Conservation (phyloP, 2,329 filamentous ascomycete species). For the Hypoxylon sp. region DNA sequence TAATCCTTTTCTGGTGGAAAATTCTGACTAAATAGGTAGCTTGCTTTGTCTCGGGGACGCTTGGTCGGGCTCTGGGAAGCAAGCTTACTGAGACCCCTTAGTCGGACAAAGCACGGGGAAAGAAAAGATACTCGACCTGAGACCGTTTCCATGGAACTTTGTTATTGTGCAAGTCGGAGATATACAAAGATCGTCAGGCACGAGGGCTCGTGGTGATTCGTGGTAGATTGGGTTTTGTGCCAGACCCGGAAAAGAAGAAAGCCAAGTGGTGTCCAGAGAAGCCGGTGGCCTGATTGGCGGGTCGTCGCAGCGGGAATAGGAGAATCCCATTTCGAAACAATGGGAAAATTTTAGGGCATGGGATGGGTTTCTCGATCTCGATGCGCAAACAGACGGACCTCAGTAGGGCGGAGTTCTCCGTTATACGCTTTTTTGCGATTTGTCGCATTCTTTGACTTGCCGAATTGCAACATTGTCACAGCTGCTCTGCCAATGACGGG, state of each 20-base stretch:
- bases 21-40: background rate
- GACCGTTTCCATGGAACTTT: constrained; percentile 2
- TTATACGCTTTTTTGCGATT: constrained; percentile 13
- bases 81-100: constrained; percentile 17
- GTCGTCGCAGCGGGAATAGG: background rate
- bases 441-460: constrained; percentile 21
- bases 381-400: constrained; percentile 8
- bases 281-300: constrained; percentile 9
- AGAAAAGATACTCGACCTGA: background rate
- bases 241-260: background rate
- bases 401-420: background rate
- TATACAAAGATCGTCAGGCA: constrained; percentile 33
- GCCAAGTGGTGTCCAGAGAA: background rate
- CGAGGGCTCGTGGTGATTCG: constrained; percentile 16
- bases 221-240: constrained; percentile 2
- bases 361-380: constrained; percentile 34
- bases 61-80: constrained; percentile 2
- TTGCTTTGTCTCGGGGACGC: constrained; percentile 24
- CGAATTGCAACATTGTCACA: constrained; percentile 9
- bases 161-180: constrained; percentile 18
- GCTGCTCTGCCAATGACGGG: constrained; percentile 12
- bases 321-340: constrained; percentile 36
- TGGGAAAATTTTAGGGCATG: constrained; percentile 29
- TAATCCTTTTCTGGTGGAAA: constrained; percentile 13
- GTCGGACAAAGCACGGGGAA: constrained; percentile 21